Base-by-base conservation (phyloP, 805 yeast genomes). In the Candida ascalaphidarum region DNA sequence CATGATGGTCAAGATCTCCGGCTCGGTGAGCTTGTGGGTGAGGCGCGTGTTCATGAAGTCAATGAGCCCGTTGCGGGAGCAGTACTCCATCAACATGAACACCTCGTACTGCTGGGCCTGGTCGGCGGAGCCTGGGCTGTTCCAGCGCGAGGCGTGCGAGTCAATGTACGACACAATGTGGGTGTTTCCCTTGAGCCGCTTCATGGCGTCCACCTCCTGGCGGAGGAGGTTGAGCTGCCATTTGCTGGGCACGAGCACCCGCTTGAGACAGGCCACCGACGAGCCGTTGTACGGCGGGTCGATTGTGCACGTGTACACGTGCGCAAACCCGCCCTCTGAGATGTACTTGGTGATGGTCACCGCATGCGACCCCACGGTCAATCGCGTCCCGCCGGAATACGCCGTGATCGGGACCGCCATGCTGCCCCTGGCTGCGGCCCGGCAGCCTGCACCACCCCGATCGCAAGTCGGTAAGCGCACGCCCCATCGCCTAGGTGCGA, bases 201-300 rank as follows among this genome's bases (percentile, higher is more conserved):
- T 82, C 97, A 92, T 89, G 9, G 96, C 94, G 49, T 92, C 97
- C 11, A 92, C 98, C 52, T 92, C 99, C 22, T 94, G 95, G 36
- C 97, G 64, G 28, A 92, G 62, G 14, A 79, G 70, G 43, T 82
- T 84, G 49, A 92, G 65, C 29, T 81, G 81, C 44, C 76, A 71
- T 54, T 92, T 92, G 49, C 81, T 85, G 4, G 96, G 96, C 3
- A 92, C 98, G 18, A 79, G 79, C n/a, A 92, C 97, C 37, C 98
- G 70, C 55, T 92, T 92, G 44, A 92, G 64, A 50, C 97, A 92
- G 4, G 89, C 96, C 9, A 66, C 52, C 31, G 53, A 55, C 27
- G 65, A 52, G 12, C 73, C 74, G 11, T 68, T 62, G 38, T 64
- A 61, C 35, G 73, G 72, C 3, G 71, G 62, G 16, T 69, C 64